Conservation (phyloP, 129 eudicot genomes). For the Artemisia annua region DNA sequence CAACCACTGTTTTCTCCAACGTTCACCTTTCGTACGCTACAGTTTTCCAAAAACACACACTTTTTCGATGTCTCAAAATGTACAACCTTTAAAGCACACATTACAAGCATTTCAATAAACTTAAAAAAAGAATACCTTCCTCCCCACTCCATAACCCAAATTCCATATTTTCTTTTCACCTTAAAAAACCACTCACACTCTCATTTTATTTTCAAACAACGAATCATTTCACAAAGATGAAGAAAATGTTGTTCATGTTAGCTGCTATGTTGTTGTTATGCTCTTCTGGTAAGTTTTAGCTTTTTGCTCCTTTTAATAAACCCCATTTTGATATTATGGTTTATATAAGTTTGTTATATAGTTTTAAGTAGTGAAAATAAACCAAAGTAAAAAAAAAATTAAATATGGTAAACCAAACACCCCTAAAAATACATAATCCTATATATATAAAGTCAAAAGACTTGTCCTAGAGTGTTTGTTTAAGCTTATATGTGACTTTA, state of each 20-base stretch:
- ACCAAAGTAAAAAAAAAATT: no score
- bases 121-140: constrained; percentile 34
- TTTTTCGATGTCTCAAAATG: constrained; percentile 10
- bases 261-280: constrained; percentile 30
- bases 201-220: not conserved
- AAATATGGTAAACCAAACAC: no score
- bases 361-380: no score
- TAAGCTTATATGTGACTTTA: no score
- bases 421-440: no score
- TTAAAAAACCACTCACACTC: constrained; percentile 20
- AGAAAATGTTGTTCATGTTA: constrained; percentile 39
- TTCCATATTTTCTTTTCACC: constrained; percentile 21
- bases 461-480: no score
- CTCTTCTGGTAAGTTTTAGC: constrained; percentile 36
- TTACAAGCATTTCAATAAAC: not conserved
- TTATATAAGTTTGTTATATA: no score
- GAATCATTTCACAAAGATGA: constrained; percentile 24
- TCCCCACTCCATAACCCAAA: constrained; percentile 34
- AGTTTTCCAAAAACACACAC: constrained; percentile 7
- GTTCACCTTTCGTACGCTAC: constrained; percentile 18
- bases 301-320: no score
- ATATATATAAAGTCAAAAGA: no score
- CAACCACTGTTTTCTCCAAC: constrained; percentile 17
- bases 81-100: constrained; percentile 26
- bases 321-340: no score